Evolutionary conservation across 306 rosid genomes (phyloP).

Genomic region (Prosopis cineraria): DNA sequence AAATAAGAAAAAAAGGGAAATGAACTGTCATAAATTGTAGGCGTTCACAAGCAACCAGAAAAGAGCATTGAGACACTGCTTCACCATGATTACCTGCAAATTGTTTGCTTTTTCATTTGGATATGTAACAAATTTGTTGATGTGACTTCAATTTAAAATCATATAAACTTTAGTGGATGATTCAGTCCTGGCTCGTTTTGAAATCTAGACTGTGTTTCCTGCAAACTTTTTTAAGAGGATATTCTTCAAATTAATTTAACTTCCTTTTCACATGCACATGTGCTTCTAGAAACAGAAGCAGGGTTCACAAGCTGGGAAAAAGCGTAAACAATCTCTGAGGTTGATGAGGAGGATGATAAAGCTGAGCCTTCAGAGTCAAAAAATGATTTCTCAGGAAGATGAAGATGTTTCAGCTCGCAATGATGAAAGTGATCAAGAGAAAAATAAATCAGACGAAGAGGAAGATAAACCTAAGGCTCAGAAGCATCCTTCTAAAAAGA

Average conservation of each 20-base stretch:
- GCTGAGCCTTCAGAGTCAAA: slow-evolving; percentile 60
- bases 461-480: slow-evolving; percentile 53
- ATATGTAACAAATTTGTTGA: background rate
- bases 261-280: background rate
- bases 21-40: background rate
- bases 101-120: background rate
- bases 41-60: background rate
- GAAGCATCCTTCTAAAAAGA: slow-evolving; percentile 50
- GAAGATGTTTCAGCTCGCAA: slow-evolving; percentile 35
- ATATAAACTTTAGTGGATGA: background rate
- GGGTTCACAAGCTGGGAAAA: slow-evolving; percentile 47
- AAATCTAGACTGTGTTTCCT: background rate
- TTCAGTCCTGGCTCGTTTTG: background rate
- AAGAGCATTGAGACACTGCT: background rate
- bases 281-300: slow-evolving; percentile 56
- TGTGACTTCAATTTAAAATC: background rate
- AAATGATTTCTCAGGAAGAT: slow-evolving; percentile 49
- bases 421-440: slow-evolving; percentile 54
- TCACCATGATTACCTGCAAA: background rate
- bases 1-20: background rate
- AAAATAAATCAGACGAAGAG: slow-evolving; percentile 53
- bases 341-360: slow-evolving; percentile 49
- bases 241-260: background rate
- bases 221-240: background rate
- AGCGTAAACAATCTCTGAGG: slow-evolving; percentile 51